Percentiles rank a stretch among this genome's conserved stretches.
Evolutionary conservation across 768 basidiomycete species (phyloP).

Genomic region (Trametopsis cervina): DNA sequence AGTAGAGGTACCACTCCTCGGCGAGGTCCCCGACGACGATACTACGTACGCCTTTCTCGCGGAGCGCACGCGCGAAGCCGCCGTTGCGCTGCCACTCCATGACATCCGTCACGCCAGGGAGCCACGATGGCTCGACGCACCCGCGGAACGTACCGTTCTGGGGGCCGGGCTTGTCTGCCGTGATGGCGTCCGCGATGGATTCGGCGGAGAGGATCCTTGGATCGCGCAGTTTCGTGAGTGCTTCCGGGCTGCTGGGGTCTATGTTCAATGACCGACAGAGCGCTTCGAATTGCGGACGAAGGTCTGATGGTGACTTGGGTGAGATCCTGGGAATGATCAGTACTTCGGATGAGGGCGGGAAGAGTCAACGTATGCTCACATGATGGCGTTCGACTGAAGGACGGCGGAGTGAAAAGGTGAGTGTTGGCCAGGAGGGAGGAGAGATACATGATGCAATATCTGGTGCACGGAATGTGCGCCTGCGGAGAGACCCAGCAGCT

Average conservation of each 20-base stretch:
- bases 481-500: constrained; percentile 66
- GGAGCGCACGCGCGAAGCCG: constrained; percentile 45
- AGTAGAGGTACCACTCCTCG: constrained; percentile 77
- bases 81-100: constrained; percentile 68
- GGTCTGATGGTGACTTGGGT: constrained; percentile 54
- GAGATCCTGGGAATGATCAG: constrained; percentile 32
- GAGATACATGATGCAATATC: constrained; percentile 61
- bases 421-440: constrained; percentile 43
- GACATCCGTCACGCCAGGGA: constrained; percentile 43
- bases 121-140: constrained; percentile 53
- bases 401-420: constrained; percentile 64
- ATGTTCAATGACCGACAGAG: constrained; percentile 51
- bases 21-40: constrained; percentile 62
- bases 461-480: constrained; percentile 78
- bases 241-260: constrained; percentile 43
- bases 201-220: constrained; percentile 39
- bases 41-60: constrained; percentile 50
- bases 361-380: constrained; percentile 32
- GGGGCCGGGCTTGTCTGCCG: constrained; percentile 44
- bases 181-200: constrained; percentile 50
- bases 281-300: constrained; percentile 55
- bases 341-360: not conserved
- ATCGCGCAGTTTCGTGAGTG: constrained; percentile 46
- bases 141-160: constrained; percentile 64
- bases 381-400: constrained; percentile 70